Conservation (phyloP, 2,329 filamentous ascomycete genomes). For the Aspergillus pseudoterreus region DNA sequence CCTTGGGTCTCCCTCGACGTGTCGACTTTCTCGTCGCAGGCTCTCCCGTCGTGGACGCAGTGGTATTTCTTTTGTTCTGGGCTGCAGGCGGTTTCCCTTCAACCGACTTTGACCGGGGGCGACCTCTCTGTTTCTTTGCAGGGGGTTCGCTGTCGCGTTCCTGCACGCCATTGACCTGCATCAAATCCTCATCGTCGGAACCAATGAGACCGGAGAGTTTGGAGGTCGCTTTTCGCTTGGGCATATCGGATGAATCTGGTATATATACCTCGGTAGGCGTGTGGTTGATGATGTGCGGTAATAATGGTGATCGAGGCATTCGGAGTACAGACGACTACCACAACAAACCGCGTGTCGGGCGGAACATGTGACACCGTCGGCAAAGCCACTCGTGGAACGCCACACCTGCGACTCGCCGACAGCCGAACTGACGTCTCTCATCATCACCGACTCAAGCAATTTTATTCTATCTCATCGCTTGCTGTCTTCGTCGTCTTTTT, state of each 20-base stretch:
- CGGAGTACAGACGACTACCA: neutral
- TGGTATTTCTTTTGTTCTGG: constrained; percentile 26
- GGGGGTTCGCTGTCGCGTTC: constrained; percentile 33
- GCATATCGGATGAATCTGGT: constrained; percentile 23
- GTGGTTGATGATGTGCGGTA: neutral
- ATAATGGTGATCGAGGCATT: neutral
- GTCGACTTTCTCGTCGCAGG: constrained; percentile 15
- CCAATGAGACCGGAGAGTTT: constrained; percentile 46
- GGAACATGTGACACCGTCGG: constrained; percentile 18
- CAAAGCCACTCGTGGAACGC: constrained; percentile 18
- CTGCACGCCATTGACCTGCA: constrained; percentile 29
- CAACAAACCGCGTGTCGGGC: neutral
- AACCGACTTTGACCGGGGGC: constrained; percentile 43
- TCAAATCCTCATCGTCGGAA: constrained; percentile 44
- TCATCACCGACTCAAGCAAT: neutral
- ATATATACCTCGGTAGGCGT: neutral
- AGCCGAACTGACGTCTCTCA: neutral
- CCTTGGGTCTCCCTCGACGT: constrained; percentile 30
- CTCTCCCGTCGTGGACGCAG: constrained; percentile 17
- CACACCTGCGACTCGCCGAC: constrained; percentile 12
- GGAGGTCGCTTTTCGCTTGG: constrained; percentile 39
- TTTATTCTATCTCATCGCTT: neutral
- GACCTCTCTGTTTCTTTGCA: constrained; percentile 35
- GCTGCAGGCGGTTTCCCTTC: constrained; percentile 26
- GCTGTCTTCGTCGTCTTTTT: constrained; percentile 4